A percentile compares a stretch with the other conserved stretches of the same genome.
Conservation (phyloP, 2,329 filamentous ascomycete species). For the Calonectria multiphialidica region DNA sequence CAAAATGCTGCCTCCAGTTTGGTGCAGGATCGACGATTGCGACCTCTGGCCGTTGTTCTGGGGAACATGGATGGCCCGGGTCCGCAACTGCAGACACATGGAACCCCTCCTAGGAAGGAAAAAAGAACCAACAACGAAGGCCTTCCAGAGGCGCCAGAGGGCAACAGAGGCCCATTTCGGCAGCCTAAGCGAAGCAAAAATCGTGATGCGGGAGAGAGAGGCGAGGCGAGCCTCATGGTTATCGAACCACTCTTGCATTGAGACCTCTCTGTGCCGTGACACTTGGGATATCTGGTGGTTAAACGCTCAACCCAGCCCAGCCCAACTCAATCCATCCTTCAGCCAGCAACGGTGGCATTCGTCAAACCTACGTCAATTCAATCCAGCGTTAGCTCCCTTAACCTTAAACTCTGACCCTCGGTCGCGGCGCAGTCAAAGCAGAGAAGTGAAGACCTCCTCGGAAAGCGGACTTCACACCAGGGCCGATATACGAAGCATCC, state of each 20-base stretch:
- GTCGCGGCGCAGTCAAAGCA: not conserved
- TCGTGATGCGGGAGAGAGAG: slow-evolving; percentile 5
- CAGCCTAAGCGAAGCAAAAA: not conserved
- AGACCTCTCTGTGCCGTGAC: not conserved
- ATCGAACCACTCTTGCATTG: slow-evolving; percentile 21
- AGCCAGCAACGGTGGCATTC: not conserved
- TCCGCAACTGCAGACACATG: slow-evolving; percentile 5
- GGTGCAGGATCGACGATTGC: slow-evolving; percentile 13
- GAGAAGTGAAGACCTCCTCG: not conserved
- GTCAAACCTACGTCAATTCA: not conserved
- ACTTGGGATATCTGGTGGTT: not conserved
- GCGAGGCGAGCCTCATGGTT: slow-evolving; percentile 13
- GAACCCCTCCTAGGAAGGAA: not conserved
- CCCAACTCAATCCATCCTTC: not conserved
- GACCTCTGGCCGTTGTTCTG: slow-evolving; percentile 1
- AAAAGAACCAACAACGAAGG: not conserved
- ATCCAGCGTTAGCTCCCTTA: slow-evolving; percentile 1
- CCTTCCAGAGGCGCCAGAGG: not conserved
- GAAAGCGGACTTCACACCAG: not conserved
- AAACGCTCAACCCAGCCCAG: not conserved
- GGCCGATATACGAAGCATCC: not conserved
- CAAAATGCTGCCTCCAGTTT: not conserved
- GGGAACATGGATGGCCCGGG: slow-evolving; percentile 18
- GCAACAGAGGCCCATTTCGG: not conserved
- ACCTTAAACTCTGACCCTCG: not conserved